A percentile compares a stretch with the other conserved stretches of the same genome.
Evolutionary conservation across 176 grass and related monocot species (phyloP).

Genomic region (Carex kokanica): DNA sequence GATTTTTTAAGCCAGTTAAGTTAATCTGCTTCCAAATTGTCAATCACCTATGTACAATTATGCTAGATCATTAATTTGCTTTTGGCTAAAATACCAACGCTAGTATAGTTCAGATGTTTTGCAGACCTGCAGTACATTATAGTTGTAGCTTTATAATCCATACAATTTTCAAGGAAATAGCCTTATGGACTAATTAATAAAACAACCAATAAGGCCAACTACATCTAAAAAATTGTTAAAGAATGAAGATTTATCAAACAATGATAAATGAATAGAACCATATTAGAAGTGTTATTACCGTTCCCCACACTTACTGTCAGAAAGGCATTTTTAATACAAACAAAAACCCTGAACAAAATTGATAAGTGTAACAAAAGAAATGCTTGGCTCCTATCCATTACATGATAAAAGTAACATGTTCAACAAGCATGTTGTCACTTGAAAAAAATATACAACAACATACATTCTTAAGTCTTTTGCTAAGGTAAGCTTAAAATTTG

Average conservation of each 20-base stretch:
- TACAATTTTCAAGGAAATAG: not conserved
- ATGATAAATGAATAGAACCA: not conserved
- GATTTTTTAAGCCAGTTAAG: too few relatives aligned
- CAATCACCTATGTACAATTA: not conserved
- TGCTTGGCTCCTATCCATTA: not conserved
- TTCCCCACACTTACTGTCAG: not conserved
- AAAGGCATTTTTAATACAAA: not conserved
- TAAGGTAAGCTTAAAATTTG: not conserved
- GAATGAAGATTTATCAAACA: not conserved
- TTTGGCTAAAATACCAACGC: not conserved
- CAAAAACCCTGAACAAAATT: not conserved
- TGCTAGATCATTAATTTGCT: not conserved
- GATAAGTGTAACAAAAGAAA: conserved; percentile 1
- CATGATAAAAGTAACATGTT: not conserved
- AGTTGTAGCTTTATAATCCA: not conserved
- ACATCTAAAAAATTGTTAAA: not conserved
- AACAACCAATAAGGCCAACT: not conserved
- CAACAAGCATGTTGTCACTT: not conserved
- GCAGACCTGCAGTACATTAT: not conserved
- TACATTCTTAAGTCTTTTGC: not conserved
- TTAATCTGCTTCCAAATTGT: too few relatives aligned
- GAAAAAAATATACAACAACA: not conserved
- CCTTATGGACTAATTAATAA: not conserved
- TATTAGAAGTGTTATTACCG: not conserved
- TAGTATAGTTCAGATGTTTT: not conserved